phyloP scores from a whole-genome alignment of 2,329 filamentous ascomycete species.

The Aaosphaeria pasadenensis region DNA sequence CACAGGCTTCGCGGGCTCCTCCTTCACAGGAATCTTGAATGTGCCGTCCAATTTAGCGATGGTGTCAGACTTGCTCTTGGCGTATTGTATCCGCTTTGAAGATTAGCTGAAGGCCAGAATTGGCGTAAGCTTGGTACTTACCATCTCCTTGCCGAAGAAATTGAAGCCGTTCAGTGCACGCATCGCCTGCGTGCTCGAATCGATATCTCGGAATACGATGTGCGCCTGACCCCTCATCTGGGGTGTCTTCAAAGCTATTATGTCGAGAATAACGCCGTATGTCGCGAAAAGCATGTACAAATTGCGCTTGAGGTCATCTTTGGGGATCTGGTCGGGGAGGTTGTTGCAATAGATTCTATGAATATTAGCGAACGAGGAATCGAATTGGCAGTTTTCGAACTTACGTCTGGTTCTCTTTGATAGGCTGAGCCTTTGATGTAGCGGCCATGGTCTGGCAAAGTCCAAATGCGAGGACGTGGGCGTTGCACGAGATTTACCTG shows the following conservation, averaged over 20 bases:
- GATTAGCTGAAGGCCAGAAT: conserved; percentile 1
- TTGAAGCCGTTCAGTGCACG: conserved; percentile 79
- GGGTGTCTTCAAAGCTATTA: conserved; percentile 82
- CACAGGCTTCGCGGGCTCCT: conserved; percentile 9
- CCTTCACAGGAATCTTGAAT: conserved; percentile 64
- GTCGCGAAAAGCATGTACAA: conserved; percentile 94
- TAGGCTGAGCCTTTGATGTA: too few species aligned
- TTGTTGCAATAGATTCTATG: conserved; percentile 85
- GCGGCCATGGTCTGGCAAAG: too few species aligned
- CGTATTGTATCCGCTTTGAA: conserved; percentile 80
- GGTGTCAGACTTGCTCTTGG: conserved; percentile 82
- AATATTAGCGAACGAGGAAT: too few species aligned
- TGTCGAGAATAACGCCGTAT: conserved; percentile 87
- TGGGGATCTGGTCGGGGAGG: conserved; percentile 85
- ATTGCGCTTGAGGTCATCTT: conserved; percentile 78
- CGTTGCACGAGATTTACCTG: too few species aligned
- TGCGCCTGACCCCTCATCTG: conserved; percentile 98
- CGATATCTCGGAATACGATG: conserved; percentile 82
- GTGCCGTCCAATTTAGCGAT: conserved; percentile 91
- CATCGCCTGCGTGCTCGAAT: conserved; percentile 93
- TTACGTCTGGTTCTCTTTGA: conserved; percentile 4
- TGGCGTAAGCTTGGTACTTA: conserved; percentile 45
- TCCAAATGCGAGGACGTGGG: too few species aligned
- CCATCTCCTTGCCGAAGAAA: conserved; percentile 82
- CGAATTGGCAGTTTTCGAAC: neutral